Evolutionary conservation across 192 early-diverging fungal genomes (phyloP), one percentile per base, ranked within the genome.

Genomic region (Coemansia furcata): DNA sequence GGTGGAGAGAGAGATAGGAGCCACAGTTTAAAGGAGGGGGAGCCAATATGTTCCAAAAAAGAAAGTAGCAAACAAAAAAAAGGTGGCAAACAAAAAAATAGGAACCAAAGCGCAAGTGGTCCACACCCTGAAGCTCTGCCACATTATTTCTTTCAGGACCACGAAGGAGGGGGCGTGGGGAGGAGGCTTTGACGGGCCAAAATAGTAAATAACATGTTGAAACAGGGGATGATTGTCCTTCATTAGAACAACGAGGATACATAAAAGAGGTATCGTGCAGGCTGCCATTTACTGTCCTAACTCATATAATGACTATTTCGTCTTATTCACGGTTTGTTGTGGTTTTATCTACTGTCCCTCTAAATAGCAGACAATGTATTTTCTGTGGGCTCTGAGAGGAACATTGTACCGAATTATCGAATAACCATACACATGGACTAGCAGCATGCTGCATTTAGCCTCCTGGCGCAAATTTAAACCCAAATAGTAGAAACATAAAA

Each of bases 111-210:
- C 47, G 23, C 23, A 54, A 55, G 46, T 19, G 19, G 46, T 47
- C 46, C 46, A 47, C 46, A 55, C 23, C 52, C 55, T n/a, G 32
- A 19, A 10, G 3, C 11, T 32, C 6, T 55, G 32, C 37, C 58
- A 60, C 35, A 60, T 38, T 21, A 35, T 12, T 21, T 33, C 12
- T 23, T 38, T 23, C 11, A 5, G 30, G 29, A 57, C 29, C 11
- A n/a, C 7, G 30, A 33, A 57, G 23, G 17, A 55, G 54, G 54
- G 54, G 54, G 54, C 54, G 30, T 57, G 54, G 54, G 54, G 54
- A 57, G 54, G 29, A 32, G 54, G 54, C 54, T 32, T 57, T 57
- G 54, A 57, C 30, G 30, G 50, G 26, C 50, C 50, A 14, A 32
- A 57, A 57, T n/a, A 57, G 26, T 21, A 26, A 15, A 15, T 30